Percentiles rank a stretch among this genome's conserved stretches.
Conservation (phyloP, 2,329 filamentous ascomycete genomes). For the Monilinia laxa region DNA sequence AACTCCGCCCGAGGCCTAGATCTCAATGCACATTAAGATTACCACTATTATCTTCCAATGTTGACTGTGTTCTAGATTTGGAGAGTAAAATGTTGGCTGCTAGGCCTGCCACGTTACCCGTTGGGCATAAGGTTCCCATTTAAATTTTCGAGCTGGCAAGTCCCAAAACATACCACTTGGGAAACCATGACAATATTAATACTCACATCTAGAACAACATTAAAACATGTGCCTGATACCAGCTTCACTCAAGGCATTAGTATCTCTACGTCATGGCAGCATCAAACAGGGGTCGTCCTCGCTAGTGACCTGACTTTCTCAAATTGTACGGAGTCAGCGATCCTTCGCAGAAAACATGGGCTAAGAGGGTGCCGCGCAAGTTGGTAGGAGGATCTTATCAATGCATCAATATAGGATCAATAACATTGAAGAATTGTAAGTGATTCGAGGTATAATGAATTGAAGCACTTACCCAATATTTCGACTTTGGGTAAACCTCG, state of each 20-base stretch:
- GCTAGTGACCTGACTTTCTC: background rate
- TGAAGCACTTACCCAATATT: background rate
- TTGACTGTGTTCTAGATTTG: background rate
- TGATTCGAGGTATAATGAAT: background rate
- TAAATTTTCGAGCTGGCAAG: background rate
- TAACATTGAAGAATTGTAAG: background rate
- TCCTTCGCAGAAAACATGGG: background rate
- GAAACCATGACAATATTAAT: background rate
- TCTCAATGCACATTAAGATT: background rate
- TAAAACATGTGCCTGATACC: background rate
- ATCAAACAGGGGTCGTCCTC: background rate
- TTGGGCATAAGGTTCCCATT: background rate
- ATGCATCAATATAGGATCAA: background rate
- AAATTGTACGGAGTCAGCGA: background rate
- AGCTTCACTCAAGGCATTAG: background rate
- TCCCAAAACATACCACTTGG: background rate
- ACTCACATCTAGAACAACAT: background rate
- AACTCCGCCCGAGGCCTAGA: background rate
- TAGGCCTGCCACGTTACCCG: background rate
- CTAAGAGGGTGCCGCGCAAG: background rate
- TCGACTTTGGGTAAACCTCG: background rate
- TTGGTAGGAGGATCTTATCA: background rate
- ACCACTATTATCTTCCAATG: background rate
- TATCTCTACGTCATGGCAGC: constrained; percentile 9
- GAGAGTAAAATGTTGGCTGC: background rate